Conservation (phyloP, 106 monocot species). For the Apostasia shenzhenica region DNA sequence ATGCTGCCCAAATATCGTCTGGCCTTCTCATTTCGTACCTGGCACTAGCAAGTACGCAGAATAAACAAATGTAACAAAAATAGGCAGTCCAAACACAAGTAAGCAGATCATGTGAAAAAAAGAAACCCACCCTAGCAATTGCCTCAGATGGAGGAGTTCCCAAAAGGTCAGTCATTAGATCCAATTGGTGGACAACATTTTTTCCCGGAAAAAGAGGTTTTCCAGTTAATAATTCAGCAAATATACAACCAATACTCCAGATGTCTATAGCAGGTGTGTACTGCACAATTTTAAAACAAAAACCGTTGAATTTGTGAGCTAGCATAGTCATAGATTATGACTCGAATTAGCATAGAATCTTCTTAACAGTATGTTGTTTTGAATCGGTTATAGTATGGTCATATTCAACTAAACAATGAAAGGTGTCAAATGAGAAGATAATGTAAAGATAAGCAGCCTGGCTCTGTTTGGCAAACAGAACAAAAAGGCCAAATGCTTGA, state of each 20-base stretch:
- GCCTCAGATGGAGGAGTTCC: conserved; percentile 77
- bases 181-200: conserved; percentile 92
- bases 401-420: not conserved
- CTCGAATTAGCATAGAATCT: not conserved
- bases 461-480: not conserved
- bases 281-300: conserved; percentile 23
- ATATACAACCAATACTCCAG: conserved; percentile 96
- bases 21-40: conserved; percentile 92
- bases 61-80: not conserved
- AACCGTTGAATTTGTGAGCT: not conserved
- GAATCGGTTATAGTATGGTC: no score
- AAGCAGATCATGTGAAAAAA: not conserved
- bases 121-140: conserved; percentile 47
- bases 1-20: conserved; percentile 88
- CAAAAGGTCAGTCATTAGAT: conserved; percentile 80
- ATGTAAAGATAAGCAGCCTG: no score
- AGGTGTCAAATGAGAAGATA: no score
- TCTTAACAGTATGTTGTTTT: no score
- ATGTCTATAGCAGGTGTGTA: conserved; percentile 94
- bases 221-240: conserved; percentile 80
- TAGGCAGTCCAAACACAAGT: not conserved
- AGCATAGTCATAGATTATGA: not conserved
- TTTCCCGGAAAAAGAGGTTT: conserved; percentile 93
- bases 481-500: no score
- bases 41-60: not conserved